A percentile compares a stretch with the other conserved stretches of the same genome.
These are phyloP conservation scores for Leishmania martiniquensis DNA, from an alignment of 208 protist species.

Conservation along the genomic window DNA sequence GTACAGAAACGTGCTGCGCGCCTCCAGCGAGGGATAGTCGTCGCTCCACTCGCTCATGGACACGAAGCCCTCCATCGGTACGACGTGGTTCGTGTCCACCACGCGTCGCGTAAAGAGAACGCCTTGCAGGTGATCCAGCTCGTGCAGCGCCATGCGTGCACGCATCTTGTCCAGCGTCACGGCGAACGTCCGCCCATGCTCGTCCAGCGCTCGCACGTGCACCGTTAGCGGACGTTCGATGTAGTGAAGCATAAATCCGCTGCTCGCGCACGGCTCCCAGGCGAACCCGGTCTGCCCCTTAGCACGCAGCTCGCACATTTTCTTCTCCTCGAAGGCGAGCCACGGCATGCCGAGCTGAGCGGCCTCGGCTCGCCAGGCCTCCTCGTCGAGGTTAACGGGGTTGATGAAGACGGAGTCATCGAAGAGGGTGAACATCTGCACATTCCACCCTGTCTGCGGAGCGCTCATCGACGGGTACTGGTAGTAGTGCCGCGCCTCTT, in stretches of 20 bases:
- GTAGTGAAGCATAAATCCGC: constrained; percentile 90
- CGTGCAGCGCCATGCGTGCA: constrained; percentile 85
- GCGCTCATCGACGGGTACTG: constrained; percentile 89
- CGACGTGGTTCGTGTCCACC: constrained; percentile 86
- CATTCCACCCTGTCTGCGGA: constrained; percentile 90
- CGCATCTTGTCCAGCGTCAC: constrained; percentile 67
- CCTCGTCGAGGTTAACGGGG: constrained; percentile 77
- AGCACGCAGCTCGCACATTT: constrained; percentile 52
- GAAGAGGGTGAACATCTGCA: constrained; percentile 89
- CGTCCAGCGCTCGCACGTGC: constrained; percentile 52
- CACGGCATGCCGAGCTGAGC: constrained; percentile 30
- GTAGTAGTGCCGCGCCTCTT: constrained; percentile 77
- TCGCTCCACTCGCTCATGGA: constrained; percentile 90
- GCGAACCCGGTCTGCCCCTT: constrained; percentile 72
- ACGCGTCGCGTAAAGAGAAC: constrained; percentile 87
- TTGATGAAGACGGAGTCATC: constrained; percentile 87
- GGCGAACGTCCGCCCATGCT: constrained; percentile 43
- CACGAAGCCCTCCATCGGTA: constrained; percentile 86
- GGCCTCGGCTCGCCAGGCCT: constrained; percentile 39
- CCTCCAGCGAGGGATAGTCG: constrained; percentile 91
- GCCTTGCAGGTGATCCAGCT: constrained; percentile 85
- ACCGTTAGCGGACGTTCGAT: constrained; percentile 86
- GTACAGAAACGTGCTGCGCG: constrained; percentile 90
- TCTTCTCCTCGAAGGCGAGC: constrained; percentile 48
- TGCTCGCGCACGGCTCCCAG: constrained; percentile 92